Evolutionary conservation across 78 protist species (phyloP), one percentile per base, ranked within the genome.

Genomic region (Cavenderia fasciculata): DNA sequence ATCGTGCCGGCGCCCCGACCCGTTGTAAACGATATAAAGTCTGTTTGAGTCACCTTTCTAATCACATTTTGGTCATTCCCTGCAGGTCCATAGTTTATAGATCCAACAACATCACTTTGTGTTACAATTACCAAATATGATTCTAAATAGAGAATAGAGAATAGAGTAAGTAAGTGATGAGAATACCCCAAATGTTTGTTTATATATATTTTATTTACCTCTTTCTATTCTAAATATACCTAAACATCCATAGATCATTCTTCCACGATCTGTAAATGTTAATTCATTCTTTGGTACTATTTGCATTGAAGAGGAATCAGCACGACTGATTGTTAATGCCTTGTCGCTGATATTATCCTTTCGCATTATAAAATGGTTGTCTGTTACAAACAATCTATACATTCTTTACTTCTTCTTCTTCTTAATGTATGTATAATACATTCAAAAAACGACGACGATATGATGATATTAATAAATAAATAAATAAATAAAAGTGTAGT

Each of bases 41-140:
- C 90, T 33, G 78, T 68, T 12, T 46, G 23, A 38, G 36, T 82
- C 19, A 82, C 68, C 25, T 68, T 82, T 69, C 73, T 82, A 44
- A 82, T 82, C 12, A 82, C 66, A 82, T 82, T 82, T 23, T 56
- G 76, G 18, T 82, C 69, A 38, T 43, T 63, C 8, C 51, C 33
- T 2, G 51, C 72, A 5, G 72, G 72, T n/a, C n/a, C n/a, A 3
- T 38, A n/a, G n/a, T 40, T 40, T 19, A 63, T 40, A 3, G 72
- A n/a, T 34, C 90, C 90, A 36, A 74, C 78, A 23, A 82, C 56
- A 33, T 59, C 41, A 46, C 65, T 54, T n/a, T 82, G 79, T 36
- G 59, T 40, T 23, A 82, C 90, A 5, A 82, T 70, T 21, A 82
- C 90, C 49, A 82, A 68, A 68, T 68, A 82, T 31, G 70, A 68